Base-by-base conservation (phyloP, 2,329 filamentous ascomycete species). In the Hypoxylon sp. region DNA sequence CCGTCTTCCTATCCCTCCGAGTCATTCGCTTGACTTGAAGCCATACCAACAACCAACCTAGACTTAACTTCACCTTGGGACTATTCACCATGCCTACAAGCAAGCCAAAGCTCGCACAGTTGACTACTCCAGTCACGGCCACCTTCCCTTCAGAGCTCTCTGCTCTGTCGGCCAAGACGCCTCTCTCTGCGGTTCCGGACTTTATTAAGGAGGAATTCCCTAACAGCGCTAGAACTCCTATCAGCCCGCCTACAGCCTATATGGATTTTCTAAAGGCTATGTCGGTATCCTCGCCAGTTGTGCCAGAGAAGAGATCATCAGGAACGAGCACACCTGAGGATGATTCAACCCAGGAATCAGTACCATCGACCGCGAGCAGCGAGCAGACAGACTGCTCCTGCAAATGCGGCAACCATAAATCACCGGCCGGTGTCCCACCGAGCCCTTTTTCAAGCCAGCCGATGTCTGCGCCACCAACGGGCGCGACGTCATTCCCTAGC, bases 201-300 rank as follows among this genome's bases (percentile, higher is more conserved):
- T 85, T 87, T 74, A 88, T 94, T 84, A 95, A 94, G 80, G 83
- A 83, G 60, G 87, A 92, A 73, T 78, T 74, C 56, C 72, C 76
- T 85, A 91, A 63, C 87, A 90, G 65, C 81, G 81, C 89, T 64
- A 91, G 90, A 82, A 98, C 94, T 3, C 94, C 94, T 53, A 97
- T 98, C 79, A 97, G 92, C 56, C 95, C 95, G 57, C 95, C 95
- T 2, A 85, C 88, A 22, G 94, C 95, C 64, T 98, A 98, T 79
- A 91, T 93, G 73, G 94, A 98, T 77, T 98, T 98, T 78, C 90
- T 98, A 70, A 95, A 94, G 82, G 90, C 91, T 67, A 89, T 97
- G 81, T 91, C 91, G 17, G 85, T 94, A 65, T 88, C 90, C 77
- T 94, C 91, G 70, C 92, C 92, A 8, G 82, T 88, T 51, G 84